Evolutionary conservation across 2,329 filamentous ascomycete genomes (phyloP), one percentile per base, ranked within the genome.

Genomic region (Ceratocystis albifundus): DNA sequence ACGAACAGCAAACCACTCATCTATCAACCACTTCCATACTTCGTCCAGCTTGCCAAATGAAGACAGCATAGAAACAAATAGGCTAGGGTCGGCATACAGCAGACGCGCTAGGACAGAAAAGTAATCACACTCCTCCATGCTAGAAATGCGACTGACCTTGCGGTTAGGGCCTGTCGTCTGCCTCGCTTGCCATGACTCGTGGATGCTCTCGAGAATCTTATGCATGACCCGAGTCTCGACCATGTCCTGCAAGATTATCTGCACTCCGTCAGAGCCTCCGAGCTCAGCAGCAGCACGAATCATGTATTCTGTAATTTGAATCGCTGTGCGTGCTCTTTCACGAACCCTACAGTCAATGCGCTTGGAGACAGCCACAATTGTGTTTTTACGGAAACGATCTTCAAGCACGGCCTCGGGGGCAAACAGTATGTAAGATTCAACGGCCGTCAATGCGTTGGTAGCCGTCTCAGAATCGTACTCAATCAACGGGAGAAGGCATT

Each of bases 121-220:
- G 74, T 96, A 96, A 73, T 96, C 89, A 0, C 88, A 88, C 72
- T 96, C 86, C 0, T 89, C 86, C 10, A 91, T 81, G 12, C 86
- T 84, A 71, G 88, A 87, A 44, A 96, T 82, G 36, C 84, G 83
- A 50, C 86, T 82, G 22, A 84, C 80, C 70, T 82, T 88, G 30
- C 82, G 82, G 71, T 89, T 88, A 0, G 93, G 92, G 0, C 94
- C 93, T 0, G 88, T 89, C 0, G 88, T 90, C 73, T 95, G 87
- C 71, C 89, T 87, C 2, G 89, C 86, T 72, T 88, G 83, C 81
- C 84, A 86, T 2, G 86, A 82, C 64, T 86, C 82, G 71, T 84
- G 85, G 0, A 93, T 79, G 7, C 82, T 83, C 69, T 84, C 80
- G 17, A 93, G 77, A 5, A 92, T 80, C 64, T 82, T 82, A 46